Conservation (phyloP, 148 eudicot genomes). For the Rhododendron vialii region DNA sequence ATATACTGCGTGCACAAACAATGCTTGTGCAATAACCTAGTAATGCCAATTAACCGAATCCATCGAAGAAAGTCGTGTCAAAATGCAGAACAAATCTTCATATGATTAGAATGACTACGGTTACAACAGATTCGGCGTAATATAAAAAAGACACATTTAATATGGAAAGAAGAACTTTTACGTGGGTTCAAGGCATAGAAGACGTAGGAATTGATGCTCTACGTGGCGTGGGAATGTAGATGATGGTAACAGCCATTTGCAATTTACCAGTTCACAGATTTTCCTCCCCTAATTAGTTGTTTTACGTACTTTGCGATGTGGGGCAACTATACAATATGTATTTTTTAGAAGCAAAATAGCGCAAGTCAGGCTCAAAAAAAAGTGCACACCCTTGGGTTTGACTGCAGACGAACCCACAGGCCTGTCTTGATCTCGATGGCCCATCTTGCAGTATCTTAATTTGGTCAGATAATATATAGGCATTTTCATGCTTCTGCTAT, state of each 20-base stretch:
- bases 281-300: neutral
- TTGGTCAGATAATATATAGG: neutral
- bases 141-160: neutral
- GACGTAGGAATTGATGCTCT: neutral
- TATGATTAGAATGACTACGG: neutral
- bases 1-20: neutral
- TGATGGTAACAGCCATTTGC: neutral
- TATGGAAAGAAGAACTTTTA: neutral
- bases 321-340: neutral
- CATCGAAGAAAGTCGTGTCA: neutral
- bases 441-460: neutral
- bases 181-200: neutral
- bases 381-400: neutral
- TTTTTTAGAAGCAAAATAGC: neutral
- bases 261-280: neutral
- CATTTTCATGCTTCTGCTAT: neutral
- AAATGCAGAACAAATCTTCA: neutral
- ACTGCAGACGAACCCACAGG: neutral
- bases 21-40: neutral
- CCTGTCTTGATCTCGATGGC: neutral
- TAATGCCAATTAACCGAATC: neutral
- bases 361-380: neutral
- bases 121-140: neutral
- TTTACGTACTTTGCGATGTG: neutral
- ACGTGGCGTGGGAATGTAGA: neutral